Evolutionary conservation across 768 basidiomycete species (phyloP).

Genomic region (Suillus sp.): DNA sequence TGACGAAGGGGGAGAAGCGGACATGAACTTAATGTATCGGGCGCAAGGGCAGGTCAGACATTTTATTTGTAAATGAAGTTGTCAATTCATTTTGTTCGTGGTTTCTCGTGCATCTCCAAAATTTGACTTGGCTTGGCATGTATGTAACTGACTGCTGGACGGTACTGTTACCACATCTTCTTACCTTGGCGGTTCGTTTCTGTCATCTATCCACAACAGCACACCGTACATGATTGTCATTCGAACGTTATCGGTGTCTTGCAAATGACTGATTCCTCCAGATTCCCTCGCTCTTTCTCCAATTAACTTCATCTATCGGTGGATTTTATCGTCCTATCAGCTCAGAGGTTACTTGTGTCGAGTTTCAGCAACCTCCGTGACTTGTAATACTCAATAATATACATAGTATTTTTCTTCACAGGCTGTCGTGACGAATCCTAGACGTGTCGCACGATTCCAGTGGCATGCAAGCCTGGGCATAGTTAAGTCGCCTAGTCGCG

Average conservation of each 20-base stretch:
- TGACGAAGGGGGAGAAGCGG: not conserved
- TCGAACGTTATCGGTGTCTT: not conserved
- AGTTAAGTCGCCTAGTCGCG: too few species aligned
- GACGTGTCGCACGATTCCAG: not conserved
- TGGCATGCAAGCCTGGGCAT: not conserved
- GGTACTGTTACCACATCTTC: not conserved
- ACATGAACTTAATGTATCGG: too few species aligned
- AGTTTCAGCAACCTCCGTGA: not conserved
- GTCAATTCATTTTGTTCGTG: not conserved
- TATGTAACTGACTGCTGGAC: not conserved
- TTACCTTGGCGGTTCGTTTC: not conserved
- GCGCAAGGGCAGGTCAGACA: not conserved
- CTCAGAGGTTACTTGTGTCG: not conserved
- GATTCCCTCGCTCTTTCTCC: not conserved
- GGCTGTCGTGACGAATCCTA: not conserved
- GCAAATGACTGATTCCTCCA: not conserved
- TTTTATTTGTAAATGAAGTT: not conserved
- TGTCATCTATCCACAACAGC: not conserved
- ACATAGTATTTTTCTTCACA: not conserved
- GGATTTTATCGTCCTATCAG: not conserved
- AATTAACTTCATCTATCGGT: not conserved
- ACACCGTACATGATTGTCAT: not conserved
- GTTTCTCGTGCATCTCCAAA: not conserved
- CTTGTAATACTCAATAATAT: not conserved
- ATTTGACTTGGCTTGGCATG: not conserved